Base-by-base conservation (phyloP, 805 yeast genomes). In the Diddensiella transvaalensis region DNA sequence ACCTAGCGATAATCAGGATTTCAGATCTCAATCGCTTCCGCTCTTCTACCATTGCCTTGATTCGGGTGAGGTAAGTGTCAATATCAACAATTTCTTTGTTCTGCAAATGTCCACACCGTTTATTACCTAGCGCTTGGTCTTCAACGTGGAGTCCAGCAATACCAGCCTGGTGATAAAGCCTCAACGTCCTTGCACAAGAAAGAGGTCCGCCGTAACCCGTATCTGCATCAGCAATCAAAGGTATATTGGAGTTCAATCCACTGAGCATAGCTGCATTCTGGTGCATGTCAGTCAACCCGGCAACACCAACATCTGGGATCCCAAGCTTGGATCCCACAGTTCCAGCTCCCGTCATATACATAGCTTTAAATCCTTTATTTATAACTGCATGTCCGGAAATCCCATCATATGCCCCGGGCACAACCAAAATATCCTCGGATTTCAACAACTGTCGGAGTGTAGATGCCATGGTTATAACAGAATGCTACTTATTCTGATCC, bases 291-390 rank as follows among this genome's bases (percentile, higher is more conserved):
- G 47, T 38, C 13, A 44, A 22, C 6, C 47, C 47, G 22, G 47
- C 47, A 22, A 44, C 23, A 17, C 47, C 47, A 13, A 44, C 22
- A 44, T 44, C 47, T 15, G 47, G 47, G 21, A 36, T 13, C 4
- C 47, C 47, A 10, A 44, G 22, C 22, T 18, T 35, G 3, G 42
- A 36, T 5, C 42, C 47, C 11, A 44, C 47, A 13, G 47, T 33
- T n/a, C 47, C 47, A 3, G 47, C 47, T 15, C 47, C 47, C 18
- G 47, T 44, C 47, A 44, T 44, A 15, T 44, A 44, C 47, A 44
- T 44, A 11, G 23, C 47, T 13, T 44, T 44, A 26, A 38, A 35
- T 23, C 23, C 23, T 26, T 26, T 26, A 32, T 35, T 38, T 6
- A 36, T 24, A n/a, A 44, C 18, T 4, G 47, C 47, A 21, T 21